Evolutionary conservation across 169 alveolate species (phyloP).

Genomic region (Neospora caninum): DNA sequence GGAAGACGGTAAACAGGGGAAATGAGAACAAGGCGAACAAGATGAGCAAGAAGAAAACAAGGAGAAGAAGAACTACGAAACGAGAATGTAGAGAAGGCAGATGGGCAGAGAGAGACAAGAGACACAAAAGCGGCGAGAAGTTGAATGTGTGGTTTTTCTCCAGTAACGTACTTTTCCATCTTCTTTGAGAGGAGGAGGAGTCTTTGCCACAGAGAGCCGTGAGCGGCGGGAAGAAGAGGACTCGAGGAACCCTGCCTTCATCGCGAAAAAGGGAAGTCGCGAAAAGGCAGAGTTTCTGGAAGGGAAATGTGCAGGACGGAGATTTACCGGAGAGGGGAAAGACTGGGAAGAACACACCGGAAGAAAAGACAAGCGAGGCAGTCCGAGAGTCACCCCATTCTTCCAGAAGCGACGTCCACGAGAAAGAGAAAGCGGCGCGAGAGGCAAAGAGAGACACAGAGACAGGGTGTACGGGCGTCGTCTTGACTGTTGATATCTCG

Average conservation of each 20-base stretch:
- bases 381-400: too few relatives aligned
- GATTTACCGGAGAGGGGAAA: not conserved
- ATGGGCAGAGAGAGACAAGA: not conserved
- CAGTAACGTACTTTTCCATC: not conserved
- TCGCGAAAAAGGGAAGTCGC: not conserved
- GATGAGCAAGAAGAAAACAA: not conserved
- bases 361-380: too few relatives aligned
- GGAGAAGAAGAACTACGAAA: not conserved
- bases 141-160: not conserved
- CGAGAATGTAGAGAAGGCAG: not conserved
- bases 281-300: not conserved
- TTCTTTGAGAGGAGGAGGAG: not conserved
- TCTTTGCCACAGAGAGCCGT: not conserved
- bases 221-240: not conserved
- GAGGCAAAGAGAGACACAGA: not conserved
- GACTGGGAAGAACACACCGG: not conserved
- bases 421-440: not conserved
- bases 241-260: conserved; percentile 21
- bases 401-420: not conserved
- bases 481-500: too few relatives aligned
- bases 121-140: not conserved
- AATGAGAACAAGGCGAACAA: not conserved
- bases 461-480: too few relatives aligned
- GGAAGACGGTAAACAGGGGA: not conserved
- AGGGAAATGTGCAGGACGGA: not conserved